A percentile compares a stretch with the other conserved stretches of the same genome.
Conservation (phyloP, 2,329 filamentous ascomycete genomes). For the Coleophoma cylindrospora region DNA sequence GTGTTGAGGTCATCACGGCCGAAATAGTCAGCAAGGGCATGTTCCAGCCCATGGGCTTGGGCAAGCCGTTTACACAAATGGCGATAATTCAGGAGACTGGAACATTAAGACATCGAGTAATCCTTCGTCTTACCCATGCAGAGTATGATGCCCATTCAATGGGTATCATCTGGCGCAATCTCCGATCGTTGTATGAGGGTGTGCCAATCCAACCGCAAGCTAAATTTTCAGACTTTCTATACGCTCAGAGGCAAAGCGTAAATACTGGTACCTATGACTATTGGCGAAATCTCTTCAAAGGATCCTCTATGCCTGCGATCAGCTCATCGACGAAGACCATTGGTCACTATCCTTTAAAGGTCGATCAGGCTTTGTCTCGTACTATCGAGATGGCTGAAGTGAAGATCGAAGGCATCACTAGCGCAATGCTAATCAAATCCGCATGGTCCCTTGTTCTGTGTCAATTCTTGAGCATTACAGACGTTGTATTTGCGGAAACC, state of each 20-base stretch:
- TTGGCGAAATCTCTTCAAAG: neutral
- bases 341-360: neutral
- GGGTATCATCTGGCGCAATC: neutral
- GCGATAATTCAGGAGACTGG: conserved; percentile 1
- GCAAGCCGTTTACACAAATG: conserved; percentile 1
- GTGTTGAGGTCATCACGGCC: neutral
- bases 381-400: neutral
- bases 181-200: conserved; percentile 1
- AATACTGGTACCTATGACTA: conserved; percentile 1
- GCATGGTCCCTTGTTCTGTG: conserved; percentile 1
- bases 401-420: conserved; percentile 2
- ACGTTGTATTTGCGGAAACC: conserved; percentile 3
- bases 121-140: conserved; percentile 1
- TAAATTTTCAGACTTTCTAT: neutral
- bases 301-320: conserved; percentile 2
- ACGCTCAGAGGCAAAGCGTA: neutral
- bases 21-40: conserved; percentile 1
- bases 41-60: neutral
- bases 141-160: conserved; percentile 2
- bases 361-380: neutral
- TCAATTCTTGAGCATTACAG: neutral
- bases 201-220: neutral
- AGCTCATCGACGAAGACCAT: neutral
- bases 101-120: neutral
- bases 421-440: neutral